Conservation (phyloP, 257 asterid species). For the Solanum sparsipilum region DNA sequence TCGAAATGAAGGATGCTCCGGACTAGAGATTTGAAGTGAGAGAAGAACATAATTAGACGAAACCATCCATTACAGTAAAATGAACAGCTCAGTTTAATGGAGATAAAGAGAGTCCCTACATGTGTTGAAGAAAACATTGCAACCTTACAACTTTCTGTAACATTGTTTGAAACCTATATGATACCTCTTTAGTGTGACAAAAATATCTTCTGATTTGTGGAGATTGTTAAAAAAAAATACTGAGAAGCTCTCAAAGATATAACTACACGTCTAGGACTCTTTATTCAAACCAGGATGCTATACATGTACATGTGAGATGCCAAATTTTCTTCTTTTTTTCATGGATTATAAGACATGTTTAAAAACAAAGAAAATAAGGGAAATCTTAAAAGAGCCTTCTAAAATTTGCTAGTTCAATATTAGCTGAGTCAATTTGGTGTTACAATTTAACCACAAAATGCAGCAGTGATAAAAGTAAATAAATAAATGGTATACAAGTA, state of each 20-base stretch:
- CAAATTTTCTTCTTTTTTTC: neutral
- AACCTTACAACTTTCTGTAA: neutral
- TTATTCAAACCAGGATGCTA: neutral
- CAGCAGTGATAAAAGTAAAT: neutral
- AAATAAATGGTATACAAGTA: neutral
- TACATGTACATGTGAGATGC: neutral
- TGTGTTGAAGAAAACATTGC: neutral
- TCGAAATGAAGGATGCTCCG: constrained; percentile 77
- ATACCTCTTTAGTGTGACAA: neutral
- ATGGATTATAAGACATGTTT: neutral
- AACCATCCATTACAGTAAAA: neutral
- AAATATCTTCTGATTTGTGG: neutral
- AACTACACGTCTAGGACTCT: neutral
- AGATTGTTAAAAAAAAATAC: neutral
- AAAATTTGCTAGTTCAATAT: neutral
- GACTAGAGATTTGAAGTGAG: constrained; percentile 39
- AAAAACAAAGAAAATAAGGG: neutral
- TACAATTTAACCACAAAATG: neutral
- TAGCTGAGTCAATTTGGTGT: neutral
- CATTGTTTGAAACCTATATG: neutral
- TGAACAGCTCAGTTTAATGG: neutral
- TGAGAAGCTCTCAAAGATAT: neutral
- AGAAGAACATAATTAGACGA: neutral
- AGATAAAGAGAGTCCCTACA: neutral
- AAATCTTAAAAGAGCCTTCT: neutral